Evolutionary conservation across 805 yeast species (phyloP).

Genomic region (Wickerhamomyces hampshirensis): DNA sequence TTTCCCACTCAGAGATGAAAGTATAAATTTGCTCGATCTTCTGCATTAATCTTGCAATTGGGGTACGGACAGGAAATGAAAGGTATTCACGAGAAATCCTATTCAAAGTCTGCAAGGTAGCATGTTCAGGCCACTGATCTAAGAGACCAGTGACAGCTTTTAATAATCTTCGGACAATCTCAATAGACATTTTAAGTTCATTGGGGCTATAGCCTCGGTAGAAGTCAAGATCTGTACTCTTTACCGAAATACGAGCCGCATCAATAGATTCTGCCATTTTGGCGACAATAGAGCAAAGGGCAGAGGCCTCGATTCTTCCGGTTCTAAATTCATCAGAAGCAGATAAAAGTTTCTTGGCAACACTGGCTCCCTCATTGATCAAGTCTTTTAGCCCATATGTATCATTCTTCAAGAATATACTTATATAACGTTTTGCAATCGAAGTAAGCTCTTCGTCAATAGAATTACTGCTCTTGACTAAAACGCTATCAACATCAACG

Average conservation of each 20-base stretch:
- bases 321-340: conserved; percentile 20
- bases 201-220: conserved; percentile 56
- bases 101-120: conserved; percentile 66
- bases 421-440: conserved; percentile 46
- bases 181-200: conserved; percentile 60
- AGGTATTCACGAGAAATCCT: conserved; percentile 64
- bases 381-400: conserved; percentile 23
- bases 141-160: conserved; percentile 43
- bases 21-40: conserved; percentile 86
- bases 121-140: conserved; percentile 91
- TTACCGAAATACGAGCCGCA: conserved; percentile 23
- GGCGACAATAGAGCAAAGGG: conserved; percentile 32
- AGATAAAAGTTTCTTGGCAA: conserved; percentile 27
- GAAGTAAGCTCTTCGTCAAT: conserved; percentile 43
- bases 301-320: conserved; percentile 24
- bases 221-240: conserved; percentile 44
- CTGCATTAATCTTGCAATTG: conserved; percentile 71
- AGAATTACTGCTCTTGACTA: conserved; percentile 17
- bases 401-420: conserved; percentile 30
- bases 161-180: conserved; percentile 39
- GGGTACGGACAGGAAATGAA: conserved; percentile 55
- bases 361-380: conserved; percentile 37
- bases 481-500: conserved; percentile 31
- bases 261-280: conserved; percentile 31
- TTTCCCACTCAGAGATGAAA: conserved; percentile 87